Conservation (phyloP, 1,139 yeast genomes). For the Geotrichum fermentans region DNA sequence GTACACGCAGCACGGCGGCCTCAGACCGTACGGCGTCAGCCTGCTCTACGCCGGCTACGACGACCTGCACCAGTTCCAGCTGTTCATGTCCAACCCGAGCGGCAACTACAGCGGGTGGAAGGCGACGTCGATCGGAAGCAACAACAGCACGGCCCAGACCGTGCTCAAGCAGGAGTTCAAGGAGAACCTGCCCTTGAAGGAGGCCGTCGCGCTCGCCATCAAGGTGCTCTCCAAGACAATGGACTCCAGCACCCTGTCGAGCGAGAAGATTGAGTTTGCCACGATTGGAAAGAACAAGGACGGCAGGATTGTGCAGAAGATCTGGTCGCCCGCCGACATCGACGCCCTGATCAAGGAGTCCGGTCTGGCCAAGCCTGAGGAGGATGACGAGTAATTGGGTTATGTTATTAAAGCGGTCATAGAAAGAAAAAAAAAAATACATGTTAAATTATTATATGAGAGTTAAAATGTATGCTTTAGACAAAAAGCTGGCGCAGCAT, state of each 20-base stretch:
- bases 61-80: conserved; percentile 81
- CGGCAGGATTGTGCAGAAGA: conserved; percentile 58
- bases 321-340: conserved; percentile 77
- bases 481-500: conserved; percentile 4
- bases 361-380: conserved; percentile 58
- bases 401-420: background rate
- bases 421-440: background rate
- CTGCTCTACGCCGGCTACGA: conserved; percentile 96
- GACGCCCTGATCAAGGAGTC: conserved; percentile 66
- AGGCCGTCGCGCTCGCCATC: conserved; percentile 82
- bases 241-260: conserved; percentile 78
- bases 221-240: conserved; percentile 92
- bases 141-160: conserved; percentile 93
- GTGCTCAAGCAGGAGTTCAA: conserved; percentile 90
- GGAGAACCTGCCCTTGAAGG: conserved; percentile 69
- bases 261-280: conserved; percentile 88
- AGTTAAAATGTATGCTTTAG: background rate
- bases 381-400: conserved; percentile 41
- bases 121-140: conserved; percentile 96
- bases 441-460: background rate
- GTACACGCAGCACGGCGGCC: conserved; percentile 97
- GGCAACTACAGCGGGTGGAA: conserved; percentile 99
- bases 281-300: conserved; percentile 53
- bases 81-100: conserved; percentile 92
- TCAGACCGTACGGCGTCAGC: conserved; percentile 96